Base-by-base conservation (phyloP, 2,329 filamentous ascomycete species). In the Aspergillus aculeatinus region DNA sequence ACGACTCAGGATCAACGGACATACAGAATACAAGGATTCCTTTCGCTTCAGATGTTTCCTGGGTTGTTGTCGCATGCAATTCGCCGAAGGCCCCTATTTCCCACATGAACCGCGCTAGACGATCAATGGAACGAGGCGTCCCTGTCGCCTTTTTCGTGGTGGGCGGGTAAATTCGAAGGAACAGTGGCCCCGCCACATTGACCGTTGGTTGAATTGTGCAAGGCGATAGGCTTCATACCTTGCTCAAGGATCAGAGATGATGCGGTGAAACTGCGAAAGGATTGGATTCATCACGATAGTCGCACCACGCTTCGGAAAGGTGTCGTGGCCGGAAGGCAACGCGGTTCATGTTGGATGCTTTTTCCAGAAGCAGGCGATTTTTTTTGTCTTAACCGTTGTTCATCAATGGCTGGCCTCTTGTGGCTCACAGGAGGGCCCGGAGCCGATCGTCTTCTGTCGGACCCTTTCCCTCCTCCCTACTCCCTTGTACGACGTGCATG, bases 401-500 rank as follows among this genome's bases (percentile, higher is more conserved):
- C 49, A 49, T n/a, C 44, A 39, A 57, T 39, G 50, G 21, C 33
- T 50, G 53, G 11, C 53, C 33, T 51, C 39, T 55, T 58, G 58
- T 61, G 58, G 58, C 57, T 59, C 59, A 58, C 48, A 59, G 27
- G 9, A 29, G 57, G 44, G 57, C 48, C 61, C 50, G 44, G 48
- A 48, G 47, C 55, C 51, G 47, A 35, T 56, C 51, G 50, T n/a
- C 10, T 58, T 54, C 29, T 39, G 44, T 48, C 50, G 57, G 61
- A 59, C 50, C 52, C 29, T 52, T 63, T 42, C 49, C 58, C 39
- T 44, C 39, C 39, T 44, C 16, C 39, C 39, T 44, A 50, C 57
- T 55, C 58, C 65, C 67, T 65, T 67, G 67, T 67, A 67, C 65
- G 59, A 67, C 61, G 53, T 65, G 64, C 67, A 65, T 67, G 48